Evolutionary conservation across 2,329 filamentous ascomycete species (phyloP), one percentile per base, ranked within the genome.

Genomic region (Neonectria sp.): DNA sequence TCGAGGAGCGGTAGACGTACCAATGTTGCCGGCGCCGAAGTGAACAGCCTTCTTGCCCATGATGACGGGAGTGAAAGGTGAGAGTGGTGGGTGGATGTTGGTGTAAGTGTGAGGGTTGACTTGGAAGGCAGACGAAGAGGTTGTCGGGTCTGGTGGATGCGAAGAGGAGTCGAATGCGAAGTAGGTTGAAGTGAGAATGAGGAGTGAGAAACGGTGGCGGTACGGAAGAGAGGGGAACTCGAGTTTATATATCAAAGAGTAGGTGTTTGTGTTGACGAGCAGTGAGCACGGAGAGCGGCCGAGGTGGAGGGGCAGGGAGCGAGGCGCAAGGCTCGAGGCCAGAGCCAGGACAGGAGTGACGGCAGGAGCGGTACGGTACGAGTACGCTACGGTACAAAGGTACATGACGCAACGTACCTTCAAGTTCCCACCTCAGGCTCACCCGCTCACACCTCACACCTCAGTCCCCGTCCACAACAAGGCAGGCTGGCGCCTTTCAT

Each of bases 21-120:
- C 93, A 79, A 96, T 95, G 82, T 95, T 95, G 79, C 93, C 93
- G 76, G 93, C 93, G 73, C 93, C 93, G 76, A 96, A 95, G 84
- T 95, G 93, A 80, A 95, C 89, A 73, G 93, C 93, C 80, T 92
- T 94, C 81, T 90, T 90, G 71, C 78, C 80, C 84, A 86, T 87
- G 69, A 58, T 85, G 78, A 64, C 49, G 67, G 53, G 35, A 67
- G 60, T 29, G 37, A 49, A 57, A 63, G 27, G 65, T 55, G 40
- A 29, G 40, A 48, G 45, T 61, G 12, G 59, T 63, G 48, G 37
- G 65, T 63, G 59, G 69, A 80, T 29, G 65, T 58, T 58, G 62
- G 58, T 72, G 65, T 71, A 69, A 66, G 67, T 71, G 49, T 62
- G 29, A 56, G 25, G 35, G 25, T 29, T 33, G 49, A 11, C 33